Conservation (phyloP, 768 basidiomycete species). For the Lyophyllum decastes region DNA sequence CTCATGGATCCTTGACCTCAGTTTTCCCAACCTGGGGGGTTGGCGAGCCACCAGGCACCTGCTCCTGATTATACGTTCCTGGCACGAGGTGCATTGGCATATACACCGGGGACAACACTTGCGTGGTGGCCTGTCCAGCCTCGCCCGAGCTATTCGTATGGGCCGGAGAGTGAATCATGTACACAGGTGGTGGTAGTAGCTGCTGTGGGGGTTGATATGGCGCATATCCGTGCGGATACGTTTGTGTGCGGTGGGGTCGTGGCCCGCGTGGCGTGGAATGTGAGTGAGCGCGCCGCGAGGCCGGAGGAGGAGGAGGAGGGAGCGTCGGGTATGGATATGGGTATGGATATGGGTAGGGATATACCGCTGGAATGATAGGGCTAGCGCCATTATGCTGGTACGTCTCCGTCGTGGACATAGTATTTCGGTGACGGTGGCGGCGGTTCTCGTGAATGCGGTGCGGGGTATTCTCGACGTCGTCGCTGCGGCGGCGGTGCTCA, state of each 20-base stretch:
- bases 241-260: constrained; percentile 21
- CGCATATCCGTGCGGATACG: constrained; percentile 30
- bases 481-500: constrained; percentile 15
- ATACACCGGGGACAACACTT: constrained; percentile 18
- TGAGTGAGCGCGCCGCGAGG: constrained; percentile 10
- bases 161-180: constrained; percentile 20
- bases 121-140: constrained; percentile 2
- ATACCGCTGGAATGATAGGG: constrained; percentile 29
- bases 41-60: background rate
- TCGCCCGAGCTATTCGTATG: constrained; percentile 13
- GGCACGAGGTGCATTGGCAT: constrained; percentile 20
- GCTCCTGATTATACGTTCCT: constrained; percentile 9
- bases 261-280: constrained; percentile 22
- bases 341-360: constrained; percentile 33
- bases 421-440: constrained; percentile 15
- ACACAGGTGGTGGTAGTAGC: constrained; percentile 27
- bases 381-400: constrained; percentile 10
- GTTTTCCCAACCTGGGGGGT: background rate
- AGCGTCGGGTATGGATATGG: constrained; percentile 26
- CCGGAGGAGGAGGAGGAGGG: constrained; percentile 4
- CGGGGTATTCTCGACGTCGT: background rate
- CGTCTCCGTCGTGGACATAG: constrained; percentile 11
- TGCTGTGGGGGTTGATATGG: constrained; percentile 31
- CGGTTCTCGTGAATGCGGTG: constrained; percentile 9
- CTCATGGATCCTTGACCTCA: background rate